Evolutionary conservation across 2,329 filamentous ascomycete species (phyloP).

Genomic region (Fusarium incarnatum): DNA sequence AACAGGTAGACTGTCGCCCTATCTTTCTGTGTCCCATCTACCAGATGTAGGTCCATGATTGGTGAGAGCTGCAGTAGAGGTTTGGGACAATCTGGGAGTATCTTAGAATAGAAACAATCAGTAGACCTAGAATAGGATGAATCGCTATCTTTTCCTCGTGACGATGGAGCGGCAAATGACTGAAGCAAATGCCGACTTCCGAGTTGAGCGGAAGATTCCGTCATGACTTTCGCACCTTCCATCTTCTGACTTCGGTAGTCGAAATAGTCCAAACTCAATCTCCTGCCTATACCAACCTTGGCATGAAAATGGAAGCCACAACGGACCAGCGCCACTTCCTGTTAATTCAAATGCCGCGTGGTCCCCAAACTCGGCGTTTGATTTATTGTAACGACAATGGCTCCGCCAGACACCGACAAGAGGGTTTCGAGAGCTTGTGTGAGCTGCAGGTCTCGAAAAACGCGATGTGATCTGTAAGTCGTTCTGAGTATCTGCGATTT

Average conservation of each 20-base stretch:
- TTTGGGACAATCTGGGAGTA: too few species aligned
- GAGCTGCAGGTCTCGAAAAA: conserved; percentile 36
- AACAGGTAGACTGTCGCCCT: not conserved
- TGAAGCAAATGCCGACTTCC: not conserved
- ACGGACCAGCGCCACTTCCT: not conserved
- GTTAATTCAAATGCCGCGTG: conserved; percentile 18
- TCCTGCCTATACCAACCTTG: not conserved
- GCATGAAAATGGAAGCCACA: not conserved
- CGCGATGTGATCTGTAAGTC: conserved; percentile 36
- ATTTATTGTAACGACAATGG: not conserved
- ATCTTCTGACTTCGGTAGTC: not conserved
- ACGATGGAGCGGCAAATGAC: not conserved
- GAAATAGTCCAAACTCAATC: conserved; percentile 1
- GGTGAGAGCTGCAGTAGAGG: too few species aligned
- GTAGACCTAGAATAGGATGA: not conserved
- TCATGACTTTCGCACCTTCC: not conserved
- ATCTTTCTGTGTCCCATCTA: too few species aligned
- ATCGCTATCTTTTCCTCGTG: not conserved
- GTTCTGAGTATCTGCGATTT: not conserved
- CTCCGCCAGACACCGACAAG: conserved; percentile 26
- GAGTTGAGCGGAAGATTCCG: not conserved
- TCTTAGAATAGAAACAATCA: not conserved
- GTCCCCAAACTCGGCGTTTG: conserved; percentile 23
- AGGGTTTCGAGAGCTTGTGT: conserved; percentile 37
- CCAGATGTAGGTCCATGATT: not conserved